A percentile compares a stretch with the other conserved stretches of the same genome.
phyloP scores from a whole-genome alignment of 2,329 filamentous ascomycete species.

The Alternaria gaisen region DNA sequence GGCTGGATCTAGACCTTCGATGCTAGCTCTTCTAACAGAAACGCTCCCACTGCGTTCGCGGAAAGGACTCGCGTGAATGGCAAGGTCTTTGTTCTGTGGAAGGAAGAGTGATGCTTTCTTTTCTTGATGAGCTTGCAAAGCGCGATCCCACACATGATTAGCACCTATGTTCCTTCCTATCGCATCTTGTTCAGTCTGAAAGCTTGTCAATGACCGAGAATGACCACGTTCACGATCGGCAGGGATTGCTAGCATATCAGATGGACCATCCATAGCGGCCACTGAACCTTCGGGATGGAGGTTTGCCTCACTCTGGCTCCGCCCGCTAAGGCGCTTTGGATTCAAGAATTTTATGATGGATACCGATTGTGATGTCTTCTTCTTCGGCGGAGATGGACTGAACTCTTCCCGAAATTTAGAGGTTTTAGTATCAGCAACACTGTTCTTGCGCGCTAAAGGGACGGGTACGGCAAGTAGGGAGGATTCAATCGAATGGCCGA shows the following conservation, averaged over 20 bases:
- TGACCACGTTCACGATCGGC: slow-evolving; percentile 33
- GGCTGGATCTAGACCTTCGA: slow-evolving; percentile 5
- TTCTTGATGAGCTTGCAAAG: slow-evolving; percentile 48
- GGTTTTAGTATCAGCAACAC: slow-evolving; percentile 42
- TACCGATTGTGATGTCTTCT: slow-evolving; percentile 32
- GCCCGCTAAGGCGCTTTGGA: slow-evolving; percentile 36
- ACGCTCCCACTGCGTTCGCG: slow-evolving; percentile 45
- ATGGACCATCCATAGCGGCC: slow-evolving; percentile 29
- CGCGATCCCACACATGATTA: slow-evolving; percentile 47
- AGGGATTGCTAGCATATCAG: slow-evolving; percentile 24
- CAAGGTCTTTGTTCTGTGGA: slow-evolving; percentile 42
- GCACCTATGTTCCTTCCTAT: slow-evolving; percentile 33
- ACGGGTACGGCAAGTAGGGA: slow-evolving; percentile 12
- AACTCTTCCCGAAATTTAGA: slow-evolving; percentile 51
- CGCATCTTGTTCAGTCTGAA: slow-evolving; percentile 40
- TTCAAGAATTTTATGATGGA: slow-evolving; percentile 46
- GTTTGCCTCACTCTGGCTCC: slow-evolving; percentile 46
- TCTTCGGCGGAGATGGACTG: slow-evolving; percentile 41
- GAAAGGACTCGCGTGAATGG: slow-evolving; percentile 38
- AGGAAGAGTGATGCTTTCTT: slow-evolving; percentile 48
- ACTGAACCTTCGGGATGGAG: slow-evolving; percentile 20
- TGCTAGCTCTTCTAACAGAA: slow-evolving; percentile 16
- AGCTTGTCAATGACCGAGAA: slow-evolving; percentile 43
- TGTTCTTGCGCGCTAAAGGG: slow-evolving; percentile 35
- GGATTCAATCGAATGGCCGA: neutral